Evolutionary conservation across 2,329 filamentous ascomycete genomes (phyloP), one percentile per base, ranked within the genome.

Genomic region (Diaporthe longicolla): DNA sequence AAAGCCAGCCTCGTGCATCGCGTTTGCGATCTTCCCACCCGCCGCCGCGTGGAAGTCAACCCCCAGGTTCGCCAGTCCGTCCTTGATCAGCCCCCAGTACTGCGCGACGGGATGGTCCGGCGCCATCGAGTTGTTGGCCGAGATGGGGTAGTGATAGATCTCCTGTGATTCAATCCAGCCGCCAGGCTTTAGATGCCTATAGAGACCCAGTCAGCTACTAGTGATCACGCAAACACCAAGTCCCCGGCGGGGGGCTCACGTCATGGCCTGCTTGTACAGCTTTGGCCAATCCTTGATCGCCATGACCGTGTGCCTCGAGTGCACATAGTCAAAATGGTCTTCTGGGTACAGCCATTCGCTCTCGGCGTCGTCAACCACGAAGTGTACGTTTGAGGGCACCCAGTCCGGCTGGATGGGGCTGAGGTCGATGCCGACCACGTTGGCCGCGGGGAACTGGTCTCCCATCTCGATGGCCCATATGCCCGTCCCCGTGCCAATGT

Each of bases 361-460:
- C 79, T 91, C 89, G 35, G 88, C 87, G 78, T 93, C 90, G 77
- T 93, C 91, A 13, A 93, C 86, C 73, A 91, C 83, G 81, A 92
- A 92, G 10, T 84, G 85, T n/a, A 90, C 85, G 78, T 92, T 92
- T 15, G 88, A 85, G 21, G 90, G 91, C 17, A 92, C 84, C 81
- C 83, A 85, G 48, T 80, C 81, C 2, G 85, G 84, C 76, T 88
- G 85, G 26, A 87, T 87, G 2, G 86, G 84, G 4, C 84, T 85
- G 24, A 87, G 76, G 69, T 87, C 84, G 35, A 82, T 84, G 58
- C 84, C 85, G 21, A 84, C 73, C 3, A 86, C 82, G 58, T 81
- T 82, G 8, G 85, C 81, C 50, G 79, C 79, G n/a, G 84, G 84
- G 70, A 83, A 85, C 29, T 80, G 76, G 76, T 87, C 85, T 65